A percentile compares a stretch with the other conserved stretches of the same genome.
phyloP scores from a whole-genome alignment of 495 filamentous ascomycete species.

The Penicillium pancosmium region DNA sequence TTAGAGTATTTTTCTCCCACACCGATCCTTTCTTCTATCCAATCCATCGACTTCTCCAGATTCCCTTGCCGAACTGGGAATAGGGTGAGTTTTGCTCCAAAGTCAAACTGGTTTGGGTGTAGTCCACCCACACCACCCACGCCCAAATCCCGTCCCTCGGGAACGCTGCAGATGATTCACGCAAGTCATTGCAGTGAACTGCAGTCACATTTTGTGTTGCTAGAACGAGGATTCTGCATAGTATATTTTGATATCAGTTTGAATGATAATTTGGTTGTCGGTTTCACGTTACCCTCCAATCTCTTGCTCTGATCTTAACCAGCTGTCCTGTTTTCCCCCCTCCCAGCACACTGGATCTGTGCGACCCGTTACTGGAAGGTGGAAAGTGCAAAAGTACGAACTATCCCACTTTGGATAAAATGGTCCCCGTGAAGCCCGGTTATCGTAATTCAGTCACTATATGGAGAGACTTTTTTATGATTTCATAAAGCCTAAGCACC shows the following conservation, averaged over 20 bases:
- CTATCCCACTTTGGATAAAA: conserved; percentile 12
- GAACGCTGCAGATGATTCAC: neutral
- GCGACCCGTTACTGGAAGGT: neutral
- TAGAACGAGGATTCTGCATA: neutral
- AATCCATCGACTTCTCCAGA: too few relatives aligned
- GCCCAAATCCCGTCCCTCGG: conserved; percentile 2
- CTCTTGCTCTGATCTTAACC: too few relatives aligned
- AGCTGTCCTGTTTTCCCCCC: neutral
- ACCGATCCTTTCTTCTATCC: neutral
- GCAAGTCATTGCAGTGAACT: neutral
- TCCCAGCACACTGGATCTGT: neutral
- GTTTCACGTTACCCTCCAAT: neutral
- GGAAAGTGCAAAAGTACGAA: conserved; percentile 19
- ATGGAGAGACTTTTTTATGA: neutral
- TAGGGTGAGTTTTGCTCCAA: neutral
- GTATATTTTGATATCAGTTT: neutral
- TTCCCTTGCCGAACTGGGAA: neutral
- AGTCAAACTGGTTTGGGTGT: neutral
- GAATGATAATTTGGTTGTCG: neutral
- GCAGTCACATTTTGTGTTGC: neutral
- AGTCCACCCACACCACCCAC: neutral
- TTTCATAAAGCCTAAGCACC: neutral
- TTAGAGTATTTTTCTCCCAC: neutral
- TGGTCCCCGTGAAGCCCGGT: conserved; percentile 5
- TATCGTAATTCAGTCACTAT: neutral